A percentile compares a stretch with the other conserved stretches of the same genome.
These are phyloP conservation scores for Xenosphaeropsis pyriputrescens DNA, from an alignment of 2,329 filamentous ascomycete species.

Conservation along the genomic window DNA sequence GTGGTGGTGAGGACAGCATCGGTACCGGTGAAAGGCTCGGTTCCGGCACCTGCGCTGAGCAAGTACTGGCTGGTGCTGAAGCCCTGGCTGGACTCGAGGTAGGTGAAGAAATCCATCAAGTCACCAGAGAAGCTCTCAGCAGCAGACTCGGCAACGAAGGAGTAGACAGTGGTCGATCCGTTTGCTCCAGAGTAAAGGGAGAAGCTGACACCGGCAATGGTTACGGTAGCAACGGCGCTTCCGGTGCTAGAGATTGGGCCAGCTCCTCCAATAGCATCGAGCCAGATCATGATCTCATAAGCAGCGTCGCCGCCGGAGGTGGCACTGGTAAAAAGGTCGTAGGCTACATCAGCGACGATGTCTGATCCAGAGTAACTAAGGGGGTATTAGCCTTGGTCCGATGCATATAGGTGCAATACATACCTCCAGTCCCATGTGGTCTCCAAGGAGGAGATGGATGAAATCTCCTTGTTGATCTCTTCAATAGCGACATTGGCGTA, in stretches of 20 bases:
- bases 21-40: conserved; percentile 36
- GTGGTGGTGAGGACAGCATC: neutral
- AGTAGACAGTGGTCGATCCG: conserved; percentile 42
- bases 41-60: conserved; percentile 35
- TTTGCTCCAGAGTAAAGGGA: conserved; percentile 44
- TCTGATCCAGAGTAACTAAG: conserved; percentile 28
- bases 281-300: conserved; percentile 56
- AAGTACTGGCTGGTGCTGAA: conserved; percentile 34
- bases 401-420: conserved; percentile 4
- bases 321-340: conserved; percentile 43
- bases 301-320: conserved; percentile 30
- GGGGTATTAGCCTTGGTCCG: neutral
- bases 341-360: conserved; percentile 42
- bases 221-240: conserved; percentile 33
- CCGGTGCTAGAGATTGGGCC: conserved; percentile 40
- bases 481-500: conserved; percentile 16
- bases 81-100: conserved; percentile 33
- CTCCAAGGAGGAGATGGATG: conserved; percentile 19
- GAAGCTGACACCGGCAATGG: conserved; percentile 36
- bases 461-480: conserved; percentile 18
- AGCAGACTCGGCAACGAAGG: conserved; percentile 33
- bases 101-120: conserved; percentile 39
- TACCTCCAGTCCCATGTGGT: conserved; percentile 20
- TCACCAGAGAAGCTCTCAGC: conserved; percentile 40
- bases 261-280: conserved; percentile 37